These are phyloP conservation scores for Termitomyces sp. DNA, from an alignment of 768 basidiomycete genomes.

Conservation along the genomic window DNA sequence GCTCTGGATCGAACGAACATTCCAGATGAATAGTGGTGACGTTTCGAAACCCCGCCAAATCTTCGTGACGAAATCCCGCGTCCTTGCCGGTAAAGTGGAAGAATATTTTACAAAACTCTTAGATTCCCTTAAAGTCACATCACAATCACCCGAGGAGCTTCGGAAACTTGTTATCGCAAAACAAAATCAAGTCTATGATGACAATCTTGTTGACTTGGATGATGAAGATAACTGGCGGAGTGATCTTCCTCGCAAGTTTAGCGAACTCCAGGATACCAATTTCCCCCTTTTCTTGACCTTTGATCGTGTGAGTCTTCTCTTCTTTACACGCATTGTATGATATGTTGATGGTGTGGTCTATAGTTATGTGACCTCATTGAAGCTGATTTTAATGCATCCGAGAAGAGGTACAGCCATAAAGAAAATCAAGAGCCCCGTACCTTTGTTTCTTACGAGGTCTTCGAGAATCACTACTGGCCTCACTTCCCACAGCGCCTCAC, in stretches of 20 bases:
- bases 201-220: constrained; percentile 33
- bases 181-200: constrained; percentile 10
- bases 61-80: constrained; percentile 67
- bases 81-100: constrained; percentile 66
- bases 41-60: constrained; percentile 55
- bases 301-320: constrained; percentile 39
- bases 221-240: constrained; percentile 34
- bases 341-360: background rate
- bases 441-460: constrained; percentile 42
- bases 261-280: constrained; percentile 50
- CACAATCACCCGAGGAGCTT: constrained; percentile 34
- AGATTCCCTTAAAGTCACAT: constrained; percentile 34
- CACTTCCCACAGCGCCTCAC: constrained; percentile 47
- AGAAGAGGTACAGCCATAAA: background rate
- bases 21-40: constrained; percentile 29
- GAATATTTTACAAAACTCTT: constrained; percentile 55
- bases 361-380: constrained; percentile 48
- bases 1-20: constrained; percentile 59
- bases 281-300: constrained; percentile 72
- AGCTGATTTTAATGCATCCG: constrained; percentile 31
- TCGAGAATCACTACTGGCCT: constrained; percentile 52
- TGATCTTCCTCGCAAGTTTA: constrained; percentile 49
- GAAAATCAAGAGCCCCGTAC: constrained; percentile 8
- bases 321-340: background rate
- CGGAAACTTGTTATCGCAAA: constrained; percentile 18